Evolutionary conservation across 1,284 basidiomycete genomes (phyloP).

Genomic region (Wallemia mellicola): DNA sequence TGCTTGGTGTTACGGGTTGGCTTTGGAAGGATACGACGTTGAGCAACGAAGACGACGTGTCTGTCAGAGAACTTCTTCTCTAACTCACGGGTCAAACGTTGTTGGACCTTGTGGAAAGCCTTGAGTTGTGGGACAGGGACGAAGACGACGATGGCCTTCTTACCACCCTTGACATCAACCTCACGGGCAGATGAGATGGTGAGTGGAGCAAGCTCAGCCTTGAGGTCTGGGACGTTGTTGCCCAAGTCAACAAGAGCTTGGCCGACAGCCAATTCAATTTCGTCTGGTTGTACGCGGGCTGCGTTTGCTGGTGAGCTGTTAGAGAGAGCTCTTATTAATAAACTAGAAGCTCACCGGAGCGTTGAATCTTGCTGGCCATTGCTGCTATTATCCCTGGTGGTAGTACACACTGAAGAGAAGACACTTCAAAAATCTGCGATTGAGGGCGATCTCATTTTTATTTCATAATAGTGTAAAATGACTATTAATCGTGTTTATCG

Average conservation of each 20-base stretch:
- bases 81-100: conserved; percentile 93
- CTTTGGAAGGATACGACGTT: conserved; percentile 94
- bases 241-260: conserved; percentile 95
- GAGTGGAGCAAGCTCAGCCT: conserved; percentile 74
- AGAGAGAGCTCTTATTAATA: no score
- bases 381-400: conserved; percentile 5
- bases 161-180: conserved; percentile 94
- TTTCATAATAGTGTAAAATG: background rate
- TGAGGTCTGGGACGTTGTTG: conserved; percentile 91
- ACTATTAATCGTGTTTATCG: background rate
- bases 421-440: no score
- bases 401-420: background rate
- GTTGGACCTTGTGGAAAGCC: conserved; percentile 96
- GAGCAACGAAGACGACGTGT: conserved; percentile 93
- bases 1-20: conserved; percentile 75
- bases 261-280: conserved; percentile 71
- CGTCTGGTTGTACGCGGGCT: conserved; percentile 58
- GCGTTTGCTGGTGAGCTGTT: no score
- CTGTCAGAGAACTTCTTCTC: conserved; percentile 99
- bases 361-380: conserved; percentile 42
- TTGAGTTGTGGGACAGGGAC: conserved; percentile 93
- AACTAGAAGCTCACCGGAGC: no score
- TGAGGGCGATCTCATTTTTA: background rate
- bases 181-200: conserved; percentile 96
- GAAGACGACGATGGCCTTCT: conserved; percentile 97